A percentile compares a stretch with the other conserved stretches of the same genome.
These are phyloP conservation scores for Hanseniaspora taiwanica DNA, from an alignment of 805 yeast species.

Conservation along the genomic window DNA sequence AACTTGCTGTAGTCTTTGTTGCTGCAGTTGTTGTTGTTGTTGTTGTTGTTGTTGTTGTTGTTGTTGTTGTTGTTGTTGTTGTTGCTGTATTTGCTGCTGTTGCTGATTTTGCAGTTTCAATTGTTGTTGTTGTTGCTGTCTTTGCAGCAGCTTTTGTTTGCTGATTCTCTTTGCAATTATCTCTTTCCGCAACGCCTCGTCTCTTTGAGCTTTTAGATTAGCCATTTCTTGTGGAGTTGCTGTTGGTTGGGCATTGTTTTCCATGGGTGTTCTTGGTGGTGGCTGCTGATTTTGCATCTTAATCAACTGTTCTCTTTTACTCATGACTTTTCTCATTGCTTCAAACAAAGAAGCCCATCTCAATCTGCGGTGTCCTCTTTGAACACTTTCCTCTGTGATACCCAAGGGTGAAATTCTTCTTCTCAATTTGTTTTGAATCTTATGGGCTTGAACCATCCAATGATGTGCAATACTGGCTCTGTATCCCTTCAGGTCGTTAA, in stretches of 20 bases:
- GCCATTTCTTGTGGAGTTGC: slow-evolving; percentile 81
- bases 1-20: slow-evolving; percentile 1
- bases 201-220: slow-evolving; percentile 71
- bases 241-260: slow-evolving; percentile 35
- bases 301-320: slow-evolving; percentile 71
- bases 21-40: slow-evolving; percentile 6
- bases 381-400: slow-evolving; percentile 85
- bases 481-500: slow-evolving; percentile 77
- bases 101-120: slow-evolving; percentile 6
- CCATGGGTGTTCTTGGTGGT: slow-evolving; percentile 23
- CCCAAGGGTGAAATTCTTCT: slow-evolving; percentile 86
- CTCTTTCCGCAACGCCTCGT: slow-evolving; percentile 67
- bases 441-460: slow-evolving; percentile 87
- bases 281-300: slow-evolving; percentile 38
- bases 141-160: slow-evolving; percentile 19
- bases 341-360: slow-evolving; percentile 98
- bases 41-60: slow-evolving; percentile 2
- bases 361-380: slow-evolving; percentile 79
- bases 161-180: slow-evolving; percentile 21
- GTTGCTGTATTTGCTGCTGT: slow-evolving; percentile 9
- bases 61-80: slow-evolving; percentile 4
- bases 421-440: slow-evolving; percentile 68
- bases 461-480: slow-evolving; percentile 72
- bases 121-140: slow-evolving; percentile 13
- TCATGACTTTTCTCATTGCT: slow-evolving; percentile 80